A percentile compares a stretch with the other conserved stretches of the same genome.
Evolutionary conservation across 2,329 filamentous ascomycete species (phyloP).

Genomic region (Tolypocladium ovalisporum): DNA sequence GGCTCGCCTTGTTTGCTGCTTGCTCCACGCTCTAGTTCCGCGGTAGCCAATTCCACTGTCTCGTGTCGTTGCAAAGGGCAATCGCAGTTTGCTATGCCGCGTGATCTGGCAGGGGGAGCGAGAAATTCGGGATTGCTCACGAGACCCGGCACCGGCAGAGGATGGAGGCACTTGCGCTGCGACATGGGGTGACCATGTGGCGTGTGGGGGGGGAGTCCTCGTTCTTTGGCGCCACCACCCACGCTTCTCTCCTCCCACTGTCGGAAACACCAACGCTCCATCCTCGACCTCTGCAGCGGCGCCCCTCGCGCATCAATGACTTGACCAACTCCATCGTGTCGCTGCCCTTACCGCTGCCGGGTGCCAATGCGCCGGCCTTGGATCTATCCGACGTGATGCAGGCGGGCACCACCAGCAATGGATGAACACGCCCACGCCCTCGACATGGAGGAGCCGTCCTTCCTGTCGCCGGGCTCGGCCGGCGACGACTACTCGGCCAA

Average conservation of each 20-base stretch:
- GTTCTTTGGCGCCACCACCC: not conserved
- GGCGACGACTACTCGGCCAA: not conserved
- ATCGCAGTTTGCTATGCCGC: not conserved
- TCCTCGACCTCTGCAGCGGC: not conserved
- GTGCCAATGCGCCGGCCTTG: not conserved
- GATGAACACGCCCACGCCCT: conserved; percentile 9
- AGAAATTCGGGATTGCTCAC: not conserved
- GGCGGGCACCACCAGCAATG: not conserved
- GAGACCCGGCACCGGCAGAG: not conserved
- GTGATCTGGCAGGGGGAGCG: not conserved
- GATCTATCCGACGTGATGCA: not conserved
- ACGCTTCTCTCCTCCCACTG: not conserved
- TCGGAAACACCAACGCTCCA: not conserved
- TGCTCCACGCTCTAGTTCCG: not conserved
- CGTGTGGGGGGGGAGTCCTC: not conserved
- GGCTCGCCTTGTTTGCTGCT: not conserved
- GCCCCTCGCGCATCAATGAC: no score
- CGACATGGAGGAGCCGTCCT: not conserved
- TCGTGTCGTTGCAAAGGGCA: not conserved
- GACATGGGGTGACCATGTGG: not conserved
- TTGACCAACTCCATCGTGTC: not conserved
- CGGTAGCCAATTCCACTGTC: not conserved
- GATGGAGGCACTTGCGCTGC: not conserved
- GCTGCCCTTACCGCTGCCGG: not conserved
- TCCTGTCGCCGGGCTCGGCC: not conserved